Evolutionary conservation across 306 rosid species (phyloP), one percentile per base, ranked within the genome.

Genomic region (Myrica gale): DNA sequence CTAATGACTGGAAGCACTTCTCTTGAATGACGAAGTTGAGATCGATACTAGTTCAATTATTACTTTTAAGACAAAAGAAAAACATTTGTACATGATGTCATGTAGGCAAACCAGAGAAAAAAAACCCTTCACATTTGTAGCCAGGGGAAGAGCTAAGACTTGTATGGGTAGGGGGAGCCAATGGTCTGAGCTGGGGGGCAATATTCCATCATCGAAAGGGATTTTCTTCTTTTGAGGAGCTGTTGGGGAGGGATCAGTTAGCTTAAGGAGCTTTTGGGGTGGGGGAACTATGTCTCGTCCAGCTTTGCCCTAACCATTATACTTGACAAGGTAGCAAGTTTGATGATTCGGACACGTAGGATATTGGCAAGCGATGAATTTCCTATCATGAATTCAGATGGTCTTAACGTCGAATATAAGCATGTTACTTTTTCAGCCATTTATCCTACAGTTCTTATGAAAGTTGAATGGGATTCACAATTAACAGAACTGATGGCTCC

Each of bases 371-470:
- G 32, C 20, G 62, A 56, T 56, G 21, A 57, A 57, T 57, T 4
- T 23, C 16, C 17, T 65, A 48, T 17, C 17, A 41, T 7, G 21
- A 42, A 65, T 65, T 8, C 69, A 65, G 26, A 65, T 16, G 48
- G 48, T 26, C 43, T 60, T 60, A 26, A 9, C 44, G 41, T 66
- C 9, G 37, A 50, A 65, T 53, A 71, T 75, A 39, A n/a, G 54
- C 63, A n/a, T 73, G 42, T 69, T 63, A 62, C 17, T 8, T 52
- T 15, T 69, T 43, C n/a, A 8, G 12, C 70, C 50, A 65, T 41
- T 65, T 42, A 65, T 48, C 26, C 50, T 43, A 23, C 9, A 17
- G 12, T 16, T 4, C 50, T 42, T 7, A 48, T 65, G 48, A 17
- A 41, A 41, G 70, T 42, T 17, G 45, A 41, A 65, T 32, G 16